Evolutionary conservation across 2,329 filamentous ascomycete genomes (phyloP), one percentile per base, ranked within the genome.

Genomic region (Aspergillus arachidicola): DNA sequence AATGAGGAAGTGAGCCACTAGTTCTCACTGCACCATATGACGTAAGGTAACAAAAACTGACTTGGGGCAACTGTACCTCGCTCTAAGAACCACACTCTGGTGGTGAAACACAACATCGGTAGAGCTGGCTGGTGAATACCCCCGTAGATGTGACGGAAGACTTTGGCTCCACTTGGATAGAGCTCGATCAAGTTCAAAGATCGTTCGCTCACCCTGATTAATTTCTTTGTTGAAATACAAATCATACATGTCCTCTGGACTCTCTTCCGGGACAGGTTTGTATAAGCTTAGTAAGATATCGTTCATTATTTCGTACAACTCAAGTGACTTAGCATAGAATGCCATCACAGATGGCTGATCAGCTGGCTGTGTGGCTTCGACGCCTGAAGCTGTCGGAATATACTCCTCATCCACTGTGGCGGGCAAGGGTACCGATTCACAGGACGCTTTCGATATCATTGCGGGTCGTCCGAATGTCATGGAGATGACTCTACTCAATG

Each of bases 381-480:
- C 45, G 6, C 58, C 63, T 4, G 60, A 61, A 0, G 62, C 61
- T 2, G 63, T 43, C 14, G 66, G 60, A 11, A 75, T 69, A 23
- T 71, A 72, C 34, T 78, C 75, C 45, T 78, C 76, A 19, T 77
- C 76, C 5, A 78, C 64, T 4, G 68, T 67, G 1, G 60, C 58
- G 4, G 76, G 76, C 14, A 77, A 28, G 0, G 75, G 75, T 9
- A 77, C 73, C 0, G 67, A 66, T 4, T 64, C 68, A 34, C 67
- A 69, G 0, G 72, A 71, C 1, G 63, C 64, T 61, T 71, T 72
- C 6, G 74, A 73, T 43, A 78, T 74, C 76, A 77, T 76, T 5
- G 73, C 71, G 2, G 76, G 76, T 9, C 76, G 75, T 21, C 75
- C 75, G 59, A 76, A 77, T 9, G 72, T 76, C 76, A 78, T 78